Evolutionary conservation across 345 rosid species (phyloP), one percentile per base, ranked within the genome.

Genomic region (Ceriops tagal): DNA sequence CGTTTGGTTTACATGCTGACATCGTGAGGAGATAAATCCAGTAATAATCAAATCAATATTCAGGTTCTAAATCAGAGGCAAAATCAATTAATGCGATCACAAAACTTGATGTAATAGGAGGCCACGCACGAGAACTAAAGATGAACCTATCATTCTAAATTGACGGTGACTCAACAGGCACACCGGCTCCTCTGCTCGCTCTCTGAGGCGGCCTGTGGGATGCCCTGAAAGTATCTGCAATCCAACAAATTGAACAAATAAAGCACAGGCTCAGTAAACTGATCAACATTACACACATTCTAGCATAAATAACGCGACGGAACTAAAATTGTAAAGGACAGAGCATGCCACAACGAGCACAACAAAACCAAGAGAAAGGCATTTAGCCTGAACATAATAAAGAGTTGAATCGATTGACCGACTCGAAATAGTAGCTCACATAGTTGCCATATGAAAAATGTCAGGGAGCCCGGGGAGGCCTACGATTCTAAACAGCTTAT

Each of bases 141-240:
- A 65, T 20, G 61, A 63, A 26, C 24, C 37, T n/a, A 27, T 2
- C 59, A 49, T 66, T 43, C 18, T 11, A 74, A 31, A 24, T 15
- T 47, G 47, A 4, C 55, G 34, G 28, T 15, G 58, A 51, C 13
- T 93, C 84, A 93, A 77, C 97, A 93, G 30, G 98, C 87, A 69
- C 98, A 93, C 16, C 98, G 96, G 28, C 98, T 87, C 77, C 93
- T 80, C 77, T 89, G 97, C 77, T 89, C 97, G n/a, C 77, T 82
- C 79, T 89, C 96, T 0, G 92, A 74, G 46, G 79, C 87, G 47
- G 85, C 85, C 51, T 89, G 96, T 0, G 93, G 92, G 56, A 88
- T 81, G 51, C 92, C 92, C 73, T 91, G 96, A 81, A 93, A 93
- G 82, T 93, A 93, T 85, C 98, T 93, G 86, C 79, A 79, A 55